Conservation (phyloP, 2,329 filamentous ascomycete genomes). For the Colletotrichum sp. region DNA sequence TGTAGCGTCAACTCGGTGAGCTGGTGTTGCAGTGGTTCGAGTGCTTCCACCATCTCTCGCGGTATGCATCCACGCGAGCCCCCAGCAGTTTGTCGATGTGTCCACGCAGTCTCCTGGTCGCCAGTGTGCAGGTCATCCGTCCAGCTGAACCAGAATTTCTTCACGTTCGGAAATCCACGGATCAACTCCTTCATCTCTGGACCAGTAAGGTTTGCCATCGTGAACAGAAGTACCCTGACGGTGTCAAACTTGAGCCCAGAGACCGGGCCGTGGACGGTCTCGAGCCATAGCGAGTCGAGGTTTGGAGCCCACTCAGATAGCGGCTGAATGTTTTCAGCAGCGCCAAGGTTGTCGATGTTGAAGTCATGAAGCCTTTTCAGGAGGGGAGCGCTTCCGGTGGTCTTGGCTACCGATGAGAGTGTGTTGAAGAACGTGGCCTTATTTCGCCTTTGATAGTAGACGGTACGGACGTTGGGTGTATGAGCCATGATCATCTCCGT, state of each 20-base stretch:
- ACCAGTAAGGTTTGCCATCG: background rate
- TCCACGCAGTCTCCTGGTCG: too few species aligned
- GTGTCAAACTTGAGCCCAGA: background rate
- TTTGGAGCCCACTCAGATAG: background rate
- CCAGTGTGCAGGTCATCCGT: background rate
- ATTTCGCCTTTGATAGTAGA: background rate
- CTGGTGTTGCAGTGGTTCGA: background rate
- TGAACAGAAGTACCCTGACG: background rate
- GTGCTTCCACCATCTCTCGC: background rate
- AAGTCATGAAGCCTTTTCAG: background rate
- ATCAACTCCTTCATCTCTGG: background rate
- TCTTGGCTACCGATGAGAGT: background rate
- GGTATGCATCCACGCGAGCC: background rate
- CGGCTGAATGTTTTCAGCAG: accelerated
- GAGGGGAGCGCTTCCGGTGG: accelerated
- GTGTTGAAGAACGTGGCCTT: background rate
- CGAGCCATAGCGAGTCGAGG: background rate
- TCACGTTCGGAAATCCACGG: background rate
- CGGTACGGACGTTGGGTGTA: background rate
- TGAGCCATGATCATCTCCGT: background rate
- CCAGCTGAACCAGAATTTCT: background rate
- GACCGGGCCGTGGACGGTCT: background rate
- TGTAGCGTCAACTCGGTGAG: background rate
- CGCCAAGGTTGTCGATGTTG: background rate
- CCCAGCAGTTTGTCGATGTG: background rate